A percentile compares a stretch with the other conserved stretches of the same genome.
phyloP scores from a whole-genome alignment of 305 asterid species.

The Fraxinus baroniana region DNA sequence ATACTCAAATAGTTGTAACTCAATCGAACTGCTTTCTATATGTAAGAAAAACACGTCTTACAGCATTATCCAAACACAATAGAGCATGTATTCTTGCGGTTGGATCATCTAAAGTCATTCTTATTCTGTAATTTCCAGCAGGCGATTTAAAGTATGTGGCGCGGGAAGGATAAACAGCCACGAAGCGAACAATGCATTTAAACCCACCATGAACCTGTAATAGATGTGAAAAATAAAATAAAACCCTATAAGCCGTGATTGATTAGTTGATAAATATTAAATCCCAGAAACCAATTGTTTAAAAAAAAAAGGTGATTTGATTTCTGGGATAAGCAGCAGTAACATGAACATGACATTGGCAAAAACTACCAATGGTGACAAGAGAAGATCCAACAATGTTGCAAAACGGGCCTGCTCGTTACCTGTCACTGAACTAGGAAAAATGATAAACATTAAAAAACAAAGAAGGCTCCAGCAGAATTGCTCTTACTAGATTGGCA shows the following conservation, averaged over 20 bases:
- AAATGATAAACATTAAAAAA: neutral
- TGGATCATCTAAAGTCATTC: slow-evolving; percentile 22
- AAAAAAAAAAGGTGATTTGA: neutral
- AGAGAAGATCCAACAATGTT: slow-evolving; percentile 14
- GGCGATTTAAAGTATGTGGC: slow-evolving; percentile 10
- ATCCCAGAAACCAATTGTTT: neutral
- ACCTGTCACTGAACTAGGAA: slow-evolving; percentile 1
- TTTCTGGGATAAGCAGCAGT: neutral
- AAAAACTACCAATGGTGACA: slow-evolving; percentile 7
- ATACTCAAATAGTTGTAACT: neutral
- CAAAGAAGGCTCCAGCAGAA: neutral
- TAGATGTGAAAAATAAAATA: neutral
- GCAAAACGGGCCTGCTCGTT: slow-evolving; percentile 3
- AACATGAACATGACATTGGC: neutral
- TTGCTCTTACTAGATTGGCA: neutral
- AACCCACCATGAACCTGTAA: neutral
- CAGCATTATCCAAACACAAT: slow-evolving; percentile 16
- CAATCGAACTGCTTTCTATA: neutral
- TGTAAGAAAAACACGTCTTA: neutral
- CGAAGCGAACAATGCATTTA: slow-evolving; percentile 18
- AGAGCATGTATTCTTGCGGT: slow-evolving; percentile 19
- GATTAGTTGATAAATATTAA: neutral
- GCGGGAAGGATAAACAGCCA: slow-evolving; percentile 14
- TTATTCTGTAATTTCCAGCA: slow-evolving; percentile 9
- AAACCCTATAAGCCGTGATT: neutral